Evolutionary conservation across 2,329 filamentous ascomycete genomes (phyloP).

Genomic region (Colletotrichum kahawae): DNA sequence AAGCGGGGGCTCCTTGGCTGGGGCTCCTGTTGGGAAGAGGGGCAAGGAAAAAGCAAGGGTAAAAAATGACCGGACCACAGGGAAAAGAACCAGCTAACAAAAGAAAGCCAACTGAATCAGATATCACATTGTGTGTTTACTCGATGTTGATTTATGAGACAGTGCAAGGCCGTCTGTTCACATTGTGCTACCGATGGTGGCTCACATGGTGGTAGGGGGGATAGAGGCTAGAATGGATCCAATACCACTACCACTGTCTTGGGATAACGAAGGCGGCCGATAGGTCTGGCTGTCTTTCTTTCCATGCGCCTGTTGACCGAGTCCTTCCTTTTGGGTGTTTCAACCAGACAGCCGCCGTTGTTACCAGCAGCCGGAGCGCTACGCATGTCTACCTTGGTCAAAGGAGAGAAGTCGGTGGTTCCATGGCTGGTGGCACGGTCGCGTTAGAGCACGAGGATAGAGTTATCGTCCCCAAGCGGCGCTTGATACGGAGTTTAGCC

Average conservation of each 20-base stretch:
- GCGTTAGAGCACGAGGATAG: not conserved
- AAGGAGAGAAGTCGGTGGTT: not conserved
- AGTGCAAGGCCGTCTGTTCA: not conserved
- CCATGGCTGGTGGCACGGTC: not conserved
- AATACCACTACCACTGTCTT: not conserved
- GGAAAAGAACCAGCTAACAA: not conserved
- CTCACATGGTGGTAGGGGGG: not conserved
- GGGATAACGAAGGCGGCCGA: not conserved
- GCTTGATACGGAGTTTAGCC: slow-evolving; percentile 16
- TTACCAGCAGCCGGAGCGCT: not conserved
- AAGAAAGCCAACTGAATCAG: not conserved
- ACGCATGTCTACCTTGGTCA: not conserved
- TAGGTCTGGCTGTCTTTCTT: not conserved
- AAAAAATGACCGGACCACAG: not conserved
- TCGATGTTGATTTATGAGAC: not conserved
- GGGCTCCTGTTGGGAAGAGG: not conserved
- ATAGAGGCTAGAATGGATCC: not conserved
- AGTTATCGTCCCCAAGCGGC: not conserved
- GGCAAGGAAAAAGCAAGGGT: not conserved
- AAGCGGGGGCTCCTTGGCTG: not conserved
- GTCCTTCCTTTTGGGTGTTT: not conserved
- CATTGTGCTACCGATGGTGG: not conserved
- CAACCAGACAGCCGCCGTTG: not conserved
- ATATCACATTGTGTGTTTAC: not conserved
- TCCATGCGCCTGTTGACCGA: not conserved